phyloP scores from a whole-genome alignment of 176 grass and related monocot species.

The Oryza meyeriana region DNA sequence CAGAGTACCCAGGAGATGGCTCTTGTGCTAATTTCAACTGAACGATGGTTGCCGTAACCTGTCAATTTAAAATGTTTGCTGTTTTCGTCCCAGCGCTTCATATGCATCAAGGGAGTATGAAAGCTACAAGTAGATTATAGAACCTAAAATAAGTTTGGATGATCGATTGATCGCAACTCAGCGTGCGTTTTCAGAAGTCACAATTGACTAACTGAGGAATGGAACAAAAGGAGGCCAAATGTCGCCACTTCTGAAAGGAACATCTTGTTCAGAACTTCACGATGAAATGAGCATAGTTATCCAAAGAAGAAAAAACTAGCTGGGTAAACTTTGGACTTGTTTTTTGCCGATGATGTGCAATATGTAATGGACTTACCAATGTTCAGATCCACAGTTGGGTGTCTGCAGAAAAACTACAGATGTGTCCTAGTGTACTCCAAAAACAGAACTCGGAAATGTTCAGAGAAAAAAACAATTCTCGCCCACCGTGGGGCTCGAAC shows the following conservation, averaged over 20 bases:
- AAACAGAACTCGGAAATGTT: too few relatives aligned
- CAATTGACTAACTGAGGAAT: background rate
- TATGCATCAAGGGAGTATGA: background rate
- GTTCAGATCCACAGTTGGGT: background rate
- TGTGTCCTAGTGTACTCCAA: too few relatives aligned
- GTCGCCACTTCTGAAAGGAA: background rate
- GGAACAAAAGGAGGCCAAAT: background rate
- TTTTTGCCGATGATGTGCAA: background rate
- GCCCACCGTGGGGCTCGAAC: slow-evolving; percentile 73
- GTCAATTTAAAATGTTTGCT: background rate
- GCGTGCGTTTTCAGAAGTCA: background rate
- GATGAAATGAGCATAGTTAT: background rate
- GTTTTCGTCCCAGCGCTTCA: background rate
- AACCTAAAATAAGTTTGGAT: background rate
- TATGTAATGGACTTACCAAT: background rate
- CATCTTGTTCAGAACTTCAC: background rate
- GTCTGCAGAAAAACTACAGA: background rate
- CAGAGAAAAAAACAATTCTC: too few relatives aligned
- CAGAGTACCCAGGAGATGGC: background rate
- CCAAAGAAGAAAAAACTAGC: too few relatives aligned
- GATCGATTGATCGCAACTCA: background rate
- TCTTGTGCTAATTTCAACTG: background rate
- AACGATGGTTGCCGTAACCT: background rate
- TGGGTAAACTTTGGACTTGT: background rate
- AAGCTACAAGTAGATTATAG: background rate